Percentiles rank a stretch among this genome's conserved stretches.
These are phyloP conservation scores for Vanilla planifolia DNA, from an alignment of 106 monocot genomes.

Conservation along the genomic window DNA sequence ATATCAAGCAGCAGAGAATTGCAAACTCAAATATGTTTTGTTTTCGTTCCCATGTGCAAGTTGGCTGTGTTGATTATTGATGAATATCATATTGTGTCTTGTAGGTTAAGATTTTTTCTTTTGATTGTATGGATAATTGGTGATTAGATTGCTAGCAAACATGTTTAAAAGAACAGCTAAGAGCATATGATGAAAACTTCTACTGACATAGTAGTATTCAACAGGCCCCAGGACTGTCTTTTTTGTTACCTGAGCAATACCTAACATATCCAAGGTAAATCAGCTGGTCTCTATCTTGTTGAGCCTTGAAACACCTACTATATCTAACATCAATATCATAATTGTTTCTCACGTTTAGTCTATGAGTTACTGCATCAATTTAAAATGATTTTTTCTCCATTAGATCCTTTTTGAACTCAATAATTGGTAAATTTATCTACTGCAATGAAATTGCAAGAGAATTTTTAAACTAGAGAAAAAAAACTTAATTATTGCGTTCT, in stretches of 20 bases:
- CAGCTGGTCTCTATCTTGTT: neutral
- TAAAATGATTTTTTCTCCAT: neutral
- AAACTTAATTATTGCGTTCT: too few species aligned
- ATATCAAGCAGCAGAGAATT: neutral
- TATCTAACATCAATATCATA: neutral
- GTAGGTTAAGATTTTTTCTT: too few species aligned
- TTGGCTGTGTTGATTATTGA: too few species aligned
- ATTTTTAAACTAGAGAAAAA: too few species aligned
- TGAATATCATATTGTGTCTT: neutral
- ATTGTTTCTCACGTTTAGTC: neutral
- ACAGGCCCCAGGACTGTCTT: slow-evolving; percentile 97
- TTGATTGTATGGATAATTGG: neutral
- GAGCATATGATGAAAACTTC: neutral
- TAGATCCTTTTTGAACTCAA: too few species aligned
- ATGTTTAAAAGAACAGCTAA: neutral
- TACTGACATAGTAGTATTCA: slow-evolving; percentile 11
- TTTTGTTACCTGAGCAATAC: slow-evolving; percentile 85
- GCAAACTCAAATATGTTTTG: neutral
- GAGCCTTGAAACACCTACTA: too few species aligned
- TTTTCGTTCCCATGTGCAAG: neutral
- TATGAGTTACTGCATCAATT: neutral
- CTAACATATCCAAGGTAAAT: slow-evolving; percentile 73
- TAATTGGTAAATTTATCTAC: too few species aligned
- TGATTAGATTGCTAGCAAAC: neutral
- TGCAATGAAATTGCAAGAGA: too few species aligned